Evolutionary conservation across 495 filamentous ascomycete species (phyloP).

Genomic region (Pyrenopolyporus hunteri): DNA sequence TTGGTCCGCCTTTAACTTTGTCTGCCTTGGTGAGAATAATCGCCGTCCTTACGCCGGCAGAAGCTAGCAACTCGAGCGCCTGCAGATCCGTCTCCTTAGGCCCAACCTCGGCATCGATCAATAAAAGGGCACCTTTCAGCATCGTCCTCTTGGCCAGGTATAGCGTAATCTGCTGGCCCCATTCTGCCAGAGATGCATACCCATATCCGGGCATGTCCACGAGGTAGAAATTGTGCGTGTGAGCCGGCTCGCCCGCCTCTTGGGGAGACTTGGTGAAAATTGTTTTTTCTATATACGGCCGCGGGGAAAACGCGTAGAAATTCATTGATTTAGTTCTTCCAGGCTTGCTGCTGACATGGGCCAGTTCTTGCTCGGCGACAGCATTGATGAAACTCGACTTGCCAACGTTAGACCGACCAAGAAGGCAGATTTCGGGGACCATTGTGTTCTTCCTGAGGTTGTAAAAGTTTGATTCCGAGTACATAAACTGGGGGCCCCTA

Average conservation of each 20-base stretch:
- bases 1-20: conserved; percentile 43
- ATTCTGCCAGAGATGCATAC: conserved; percentile 71
- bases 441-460: conserved; percentile 60
- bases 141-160: conserved; percentile 75
- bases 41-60: conserved; percentile 70
- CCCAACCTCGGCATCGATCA: conserved; percentile 83
- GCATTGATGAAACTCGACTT: conserved; percentile 90
- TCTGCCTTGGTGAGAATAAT: conserved; percentile 88
- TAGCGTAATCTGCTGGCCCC: conserved; percentile 87
- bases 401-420: conserved; percentile 88
- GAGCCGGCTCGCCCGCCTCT: no score
- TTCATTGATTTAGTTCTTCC: conserved; percentile 85
- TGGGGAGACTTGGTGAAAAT: no score
- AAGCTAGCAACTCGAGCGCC: conserved; percentile 68
- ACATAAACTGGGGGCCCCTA: conserved; percentile 67
- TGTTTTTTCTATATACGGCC: no score
- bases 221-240: conserved; percentile 66
- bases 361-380: conserved; percentile 68
- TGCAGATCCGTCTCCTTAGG: conserved; percentile 73
- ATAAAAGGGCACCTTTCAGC: conserved; percentile 80
- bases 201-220: conserved; percentile 98
- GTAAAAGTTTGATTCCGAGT: conserved; percentile 73
- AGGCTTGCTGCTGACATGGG: conserved; percentile 72
- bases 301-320: conserved; percentile 69
- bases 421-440: conserved; percentile 64